Percentiles rank a stretch among this genome's conserved stretches.
phyloP scores from a whole-genome alignment of 345 rosid species.

The Raphanus sativus region DNA sequence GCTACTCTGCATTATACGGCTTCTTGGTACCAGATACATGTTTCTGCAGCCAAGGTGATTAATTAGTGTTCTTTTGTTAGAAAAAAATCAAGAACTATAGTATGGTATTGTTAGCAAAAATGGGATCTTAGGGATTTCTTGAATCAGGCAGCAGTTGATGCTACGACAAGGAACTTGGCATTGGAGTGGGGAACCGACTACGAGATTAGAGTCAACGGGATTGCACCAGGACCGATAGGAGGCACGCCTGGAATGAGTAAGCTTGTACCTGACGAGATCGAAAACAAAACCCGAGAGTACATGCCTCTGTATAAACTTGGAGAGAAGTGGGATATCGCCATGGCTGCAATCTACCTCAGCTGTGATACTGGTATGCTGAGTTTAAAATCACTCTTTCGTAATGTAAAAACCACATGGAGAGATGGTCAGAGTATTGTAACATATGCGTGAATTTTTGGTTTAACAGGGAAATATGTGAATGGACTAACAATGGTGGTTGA shows the following conservation, averaged over 20 bases:
- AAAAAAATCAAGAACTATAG: background rate
- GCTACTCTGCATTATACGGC: slow-evolving; percentile 81
- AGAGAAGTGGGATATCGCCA: slow-evolving; percentile 85
- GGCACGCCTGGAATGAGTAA: slow-evolving; percentile 83
- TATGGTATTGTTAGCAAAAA: background rate
- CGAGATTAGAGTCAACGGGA: slow-evolving; percentile 53
- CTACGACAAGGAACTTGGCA: slow-evolving; percentile 67
- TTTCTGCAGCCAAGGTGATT: slow-evolving; percentile 80
- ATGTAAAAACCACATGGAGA: background rate
- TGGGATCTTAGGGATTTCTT: background rate
- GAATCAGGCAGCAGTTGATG: slow-evolving; percentile 80
- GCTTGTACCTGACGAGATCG: slow-evolving; percentile 67
- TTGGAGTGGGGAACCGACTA: slow-evolving; percentile 84
- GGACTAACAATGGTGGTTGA: slow-evolving; percentile 64
- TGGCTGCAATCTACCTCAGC: slow-evolving; percentile 75
- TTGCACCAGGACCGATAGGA: slow-evolving; percentile 81
- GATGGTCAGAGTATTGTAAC: background rate
- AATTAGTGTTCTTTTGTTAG: background rate
- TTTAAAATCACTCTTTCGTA: background rate
- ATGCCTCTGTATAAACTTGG: slow-evolving; percentile 67
- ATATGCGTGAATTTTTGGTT: background rate
- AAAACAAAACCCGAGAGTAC: slow-evolving; percentile 39
- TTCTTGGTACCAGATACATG: slow-evolving; percentile 82
- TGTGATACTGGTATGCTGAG: slow-evolving; percentile 60
- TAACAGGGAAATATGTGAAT: slow-evolving; percentile 63